phyloP scores from a whole-genome alignment of 2,329 filamentous ascomycete genomes.

The Epichloe aotearoae region DNA sequence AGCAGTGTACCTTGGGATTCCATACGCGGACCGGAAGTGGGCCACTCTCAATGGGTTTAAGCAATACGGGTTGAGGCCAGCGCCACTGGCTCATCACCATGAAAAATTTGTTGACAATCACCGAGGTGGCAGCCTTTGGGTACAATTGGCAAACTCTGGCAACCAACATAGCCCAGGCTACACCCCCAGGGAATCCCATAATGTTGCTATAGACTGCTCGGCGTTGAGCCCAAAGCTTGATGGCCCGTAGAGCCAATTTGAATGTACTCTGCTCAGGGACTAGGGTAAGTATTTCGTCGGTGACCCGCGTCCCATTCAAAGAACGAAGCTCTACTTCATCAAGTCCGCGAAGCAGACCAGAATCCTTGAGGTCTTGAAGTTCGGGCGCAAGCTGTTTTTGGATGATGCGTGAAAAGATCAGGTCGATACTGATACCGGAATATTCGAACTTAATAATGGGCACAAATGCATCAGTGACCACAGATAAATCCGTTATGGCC shows the following conservation, averaged over 20 bases:
- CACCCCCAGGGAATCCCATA: slow-evolving; percentile 89
- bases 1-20: slow-evolving; percentile 65
- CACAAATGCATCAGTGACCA: slow-evolving; percentile 82
- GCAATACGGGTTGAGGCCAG: slow-evolving; percentile 85
- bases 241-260: slow-evolving; percentile 72
- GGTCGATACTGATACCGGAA: slow-evolving; percentile 80
- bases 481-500: slow-evolving; percentile 72
- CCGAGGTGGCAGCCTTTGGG: slow-evolving; percentile 77
- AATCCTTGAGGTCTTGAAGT: slow-evolving; percentile 64
- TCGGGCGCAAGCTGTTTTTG: slow-evolving; percentile 56
- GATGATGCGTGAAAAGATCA: slow-evolving; percentile 72
- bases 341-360: slow-evolving; percentile 69
- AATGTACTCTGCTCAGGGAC: slow-evolving; percentile 88
- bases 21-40: slow-evolving; percentile 75
- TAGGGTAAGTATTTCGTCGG: slow-evolving; percentile 76
- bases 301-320: slow-evolving; percentile 88
- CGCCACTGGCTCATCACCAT: slow-evolving; percentile 80
- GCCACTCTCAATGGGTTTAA: slow-evolving; percentile 77
- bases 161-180: slow-evolving; percentile 96
- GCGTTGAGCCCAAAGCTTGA: slow-evolving; percentile 92
- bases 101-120: slow-evolving; percentile 90
- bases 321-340: slow-evolving; percentile 80
- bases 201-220: slow-evolving; percentile 93
- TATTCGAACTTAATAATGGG: slow-evolving; percentile 97
- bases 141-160: slow-evolving; percentile 93